phyloP scores from a whole-genome alignment of 163 green algal species.

The Volvox carteri region DNA sequence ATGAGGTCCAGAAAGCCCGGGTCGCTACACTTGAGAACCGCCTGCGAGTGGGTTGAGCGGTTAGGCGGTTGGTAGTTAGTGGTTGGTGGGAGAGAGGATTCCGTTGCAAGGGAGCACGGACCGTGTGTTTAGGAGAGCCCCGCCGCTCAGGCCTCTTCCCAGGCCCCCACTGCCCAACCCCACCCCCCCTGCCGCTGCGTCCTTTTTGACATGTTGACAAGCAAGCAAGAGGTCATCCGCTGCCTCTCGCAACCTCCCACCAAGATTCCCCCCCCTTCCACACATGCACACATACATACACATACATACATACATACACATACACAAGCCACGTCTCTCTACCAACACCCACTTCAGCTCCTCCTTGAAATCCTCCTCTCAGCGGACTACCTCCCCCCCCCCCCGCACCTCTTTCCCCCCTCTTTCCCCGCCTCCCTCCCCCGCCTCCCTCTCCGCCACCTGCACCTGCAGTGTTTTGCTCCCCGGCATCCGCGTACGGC shows the following conservation, averaged over 20 bases:
- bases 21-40: slow-evolving; percentile 75
- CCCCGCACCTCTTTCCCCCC: not conserved
- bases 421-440: not conserved
- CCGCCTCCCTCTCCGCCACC: not conserved
- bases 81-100: not conserved
- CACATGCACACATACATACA: not conserved
- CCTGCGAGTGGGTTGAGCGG: not conserved
- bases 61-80: not conserved
- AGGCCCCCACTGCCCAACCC: too few species aligned
- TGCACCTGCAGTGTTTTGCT: slow-evolving; percentile 25
- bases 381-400: too few species aligned
- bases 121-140: too few species aligned
- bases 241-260: too few species aligned
- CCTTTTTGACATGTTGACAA: too few species aligned
- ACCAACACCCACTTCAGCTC: too few species aligned
- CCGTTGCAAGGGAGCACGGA: too few species aligned
- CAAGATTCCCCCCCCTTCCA: not conserved
- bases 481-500: slow-evolving; percentile 40
- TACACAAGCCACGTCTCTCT: too few species aligned
- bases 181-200: too few species aligned
- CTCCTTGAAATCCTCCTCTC: too few species aligned
- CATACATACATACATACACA: not conserved
- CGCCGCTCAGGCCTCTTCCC: too few species aligned
- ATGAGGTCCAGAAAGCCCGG: slow-evolving; percentile 77
- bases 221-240: too few species aligned